Evolutionary conservation across 2,329 filamentous ascomycete species (phyloP), one percentile per base, ranked within the genome.

Genomic region (Fusarium nematophilum): DNA sequence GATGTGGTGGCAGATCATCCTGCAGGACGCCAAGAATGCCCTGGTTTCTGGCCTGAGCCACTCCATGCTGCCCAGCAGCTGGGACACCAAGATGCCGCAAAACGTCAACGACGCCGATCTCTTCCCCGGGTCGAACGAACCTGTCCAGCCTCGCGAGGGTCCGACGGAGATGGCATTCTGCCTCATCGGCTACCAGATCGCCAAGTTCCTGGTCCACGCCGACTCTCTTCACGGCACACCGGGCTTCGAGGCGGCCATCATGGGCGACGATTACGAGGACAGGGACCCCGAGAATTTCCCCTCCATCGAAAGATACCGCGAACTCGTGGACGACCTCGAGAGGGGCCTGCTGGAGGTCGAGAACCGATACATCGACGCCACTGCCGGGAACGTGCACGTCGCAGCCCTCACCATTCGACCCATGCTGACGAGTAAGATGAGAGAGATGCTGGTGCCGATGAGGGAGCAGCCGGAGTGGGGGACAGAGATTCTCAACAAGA

Each of bases 1-100:
- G 6, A 77, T 90, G 15, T 90, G 87, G 87, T 88, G 86, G 86
- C 82, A 86, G 66, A 81, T 89, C 21, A 78, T 86, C 42, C 75
- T 87, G 50, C 76, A 85, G 46, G 86, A 88, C 58, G 77, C 81
- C 36, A 83, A 84, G 60, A 82, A 82, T 50, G 85, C 84, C 34
- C 73, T 87, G 53, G 75, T 84, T 53, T 86, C 85, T 5, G 85
- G 85, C 2, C 78, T 87, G 18, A 83, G 78, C 53, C 80, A 83
- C 59, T 80, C 81, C 9, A 72, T 83, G 47, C 72, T 85, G 3
- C 80, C 81, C 4, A 76, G 75, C n/a, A 77, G 76, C 33, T 86
- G 83, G 81, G 81, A 86, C 55, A 86, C 85, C 5, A 82, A 82
- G 66, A 71, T 76, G 56, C 85, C 86, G 6, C 76, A 76, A 40